Evolutionary conservation across 1,139 yeast species (phyloP), one percentile per base, ranked within the genome.

Genomic region (Kurtzmaniella quercitrusa): DNA sequence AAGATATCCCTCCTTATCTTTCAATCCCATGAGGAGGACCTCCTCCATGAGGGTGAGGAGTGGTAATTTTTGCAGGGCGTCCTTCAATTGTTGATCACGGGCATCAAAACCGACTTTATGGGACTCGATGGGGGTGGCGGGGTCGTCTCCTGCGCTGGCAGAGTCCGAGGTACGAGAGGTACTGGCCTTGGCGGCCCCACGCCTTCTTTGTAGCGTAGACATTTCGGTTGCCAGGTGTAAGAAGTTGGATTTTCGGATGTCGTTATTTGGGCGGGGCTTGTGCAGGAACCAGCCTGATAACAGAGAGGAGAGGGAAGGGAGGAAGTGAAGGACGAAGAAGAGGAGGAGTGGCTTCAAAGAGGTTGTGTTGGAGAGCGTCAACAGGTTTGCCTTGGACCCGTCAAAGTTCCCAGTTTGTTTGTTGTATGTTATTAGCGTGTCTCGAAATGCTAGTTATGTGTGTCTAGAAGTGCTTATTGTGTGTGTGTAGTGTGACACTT

Each of bases 11-110:
- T 93, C 98, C 56, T 86, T 85, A 63, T 93, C 98, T 60, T 93
- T 91, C 52, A 93, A 75, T 2, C 98, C 99, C 69, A 93, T 79
- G 51, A 93, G 74, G 49, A 93, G 69, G 9, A 93, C 96, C 63
- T 93, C 98, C 65, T 93, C 99, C 97, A 93, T 90, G 53, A 93
- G 68, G 1, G 98, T 94, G 54, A 93, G 73, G 42, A 81, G 70
- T 1, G 98, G 98, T 17, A 69, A 61, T 43, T 68, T 70, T 46
- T 66, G 62, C 40, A 79, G 81, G 34, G 62, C 63, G 34, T 69
- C 70, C 45, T 71, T 75, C 44, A 67, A 71, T 45, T 81, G 70
- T 45, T 81, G 70, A 59, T 85, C 94, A 37, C 78, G 73, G 33
- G 94, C 90, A 62, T 91, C 98, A 57, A 81, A 85, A 12, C 94